Evolutionary conservation across 805 yeast genomes (phyloP).

Genomic region (Candida berthetii): DNA sequence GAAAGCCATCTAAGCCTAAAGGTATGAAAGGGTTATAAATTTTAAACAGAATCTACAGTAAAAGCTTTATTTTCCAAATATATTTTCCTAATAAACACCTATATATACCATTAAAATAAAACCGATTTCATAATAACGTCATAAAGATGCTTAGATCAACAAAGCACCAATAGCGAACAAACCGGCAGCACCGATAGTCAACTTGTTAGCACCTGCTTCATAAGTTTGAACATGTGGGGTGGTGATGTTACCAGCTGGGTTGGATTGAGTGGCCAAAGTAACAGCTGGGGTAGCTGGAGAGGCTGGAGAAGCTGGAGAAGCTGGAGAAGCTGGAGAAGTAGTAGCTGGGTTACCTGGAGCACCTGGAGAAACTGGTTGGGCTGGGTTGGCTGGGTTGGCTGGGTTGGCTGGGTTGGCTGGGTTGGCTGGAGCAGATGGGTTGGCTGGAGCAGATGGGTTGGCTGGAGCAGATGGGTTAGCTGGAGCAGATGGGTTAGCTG

Average conservation of each 20-base stretch:
- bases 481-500: constrained; percentile 30
- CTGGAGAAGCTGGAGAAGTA: constrained; percentile 30
- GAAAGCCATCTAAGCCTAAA: too few species aligned
- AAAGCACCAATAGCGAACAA: constrained; percentile 6
- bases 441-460: constrained; percentile 22
- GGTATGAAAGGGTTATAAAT: too few species aligned
- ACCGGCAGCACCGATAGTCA: constrained; percentile 1
- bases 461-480: constrained; percentile 9
- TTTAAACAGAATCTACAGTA: too few species aligned
- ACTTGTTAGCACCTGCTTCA: constrained; percentile 2
- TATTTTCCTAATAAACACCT: too few species aligned
- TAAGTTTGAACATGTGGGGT: constrained; percentile 21
- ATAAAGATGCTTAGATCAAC: constrained; percentile 4
- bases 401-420: constrained; percentile 11
- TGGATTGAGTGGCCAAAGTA: constrained; percentile 23
- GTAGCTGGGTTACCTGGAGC: constrained; percentile 26
- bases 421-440: constrained; percentile 24
- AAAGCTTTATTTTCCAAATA: too few species aligned
- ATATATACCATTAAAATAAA: background rate
- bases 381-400: constrained; percentile 8
- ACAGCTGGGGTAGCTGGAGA: constrained; percentile 23
- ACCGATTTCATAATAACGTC: background rate
- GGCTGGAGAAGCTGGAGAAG: constrained; percentile 34
- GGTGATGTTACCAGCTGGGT: constrained; percentile 21
- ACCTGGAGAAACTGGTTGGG: constrained; percentile 39